A percentile compares a stretch with the other conserved stretches of the same genome.
Conservation (phyloP, 768 basidiomycete species). For the Boletus rubroflammeus region DNA sequence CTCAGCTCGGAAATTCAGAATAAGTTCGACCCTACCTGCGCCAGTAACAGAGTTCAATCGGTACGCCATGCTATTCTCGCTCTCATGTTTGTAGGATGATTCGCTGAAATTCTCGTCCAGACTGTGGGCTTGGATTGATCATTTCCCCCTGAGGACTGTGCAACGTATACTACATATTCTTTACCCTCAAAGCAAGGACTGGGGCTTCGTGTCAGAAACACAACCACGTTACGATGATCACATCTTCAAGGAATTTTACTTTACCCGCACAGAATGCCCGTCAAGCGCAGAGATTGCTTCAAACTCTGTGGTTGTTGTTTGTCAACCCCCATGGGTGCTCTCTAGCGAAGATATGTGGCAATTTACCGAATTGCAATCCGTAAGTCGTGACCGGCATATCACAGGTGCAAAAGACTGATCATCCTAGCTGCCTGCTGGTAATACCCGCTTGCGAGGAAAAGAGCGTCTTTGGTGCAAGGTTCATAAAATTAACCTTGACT, state of each 20-base stretch:
- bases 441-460: slow-evolving; percentile 44
- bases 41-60: slow-evolving; percentile 33
- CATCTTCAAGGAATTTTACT: slow-evolving; percentile 46
- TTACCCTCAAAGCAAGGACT: slow-evolving; percentile 40
- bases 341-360: slow-evolving; percentile 51
- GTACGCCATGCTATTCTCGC: slow-evolving; percentile 9
- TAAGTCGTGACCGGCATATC: slow-evolving; percentile 7
- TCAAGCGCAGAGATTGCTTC: slow-evolving; percentile 27
- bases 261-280: slow-evolving; percentile 29
- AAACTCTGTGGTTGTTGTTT: slow-evolving; percentile 47
- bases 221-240: slow-evolving; percentile 35
- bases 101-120: slow-evolving; percentile 12
- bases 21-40: slow-evolving; percentile 23
- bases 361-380: slow-evolving; percentile 42
- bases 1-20: slow-evolving; percentile 29
- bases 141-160: slow-evolving; percentile 32
- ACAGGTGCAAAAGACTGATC: not conserved
- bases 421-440: slow-evolving; percentile 26
- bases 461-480: slow-evolving; percentile 65
- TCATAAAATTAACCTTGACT: not conserved
- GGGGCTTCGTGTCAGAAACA: slow-evolving; percentile 39
- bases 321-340: slow-evolving; percentile 60
- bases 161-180: slow-evolving; percentile 42
- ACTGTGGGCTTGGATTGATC: slow-evolving; percentile 31
- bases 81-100: not conserved